Base-by-base conservation (phyloP, 176 grass and related monocot genomes). In the Oryza rufipogon region DNA sequence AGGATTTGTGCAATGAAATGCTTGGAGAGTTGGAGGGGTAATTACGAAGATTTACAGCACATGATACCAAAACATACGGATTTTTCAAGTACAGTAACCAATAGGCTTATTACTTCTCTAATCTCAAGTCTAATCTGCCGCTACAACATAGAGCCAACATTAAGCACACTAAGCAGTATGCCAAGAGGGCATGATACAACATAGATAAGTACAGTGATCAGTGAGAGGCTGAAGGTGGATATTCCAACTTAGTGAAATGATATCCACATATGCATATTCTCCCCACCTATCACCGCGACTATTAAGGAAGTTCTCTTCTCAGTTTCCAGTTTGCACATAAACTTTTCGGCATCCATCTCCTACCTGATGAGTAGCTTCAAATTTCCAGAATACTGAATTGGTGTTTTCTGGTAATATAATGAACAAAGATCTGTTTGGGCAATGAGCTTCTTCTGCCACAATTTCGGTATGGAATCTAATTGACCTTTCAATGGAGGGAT, bases 301-400 rank as follows among this genome's bases (percentile, higher is more conserved):
- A 78, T n/a, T 67, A 47, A 64, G 68, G 39, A 41, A 14, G 11
- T 25, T 77, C 71, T 38, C 49, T 75, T 49, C 19, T 22, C 20
- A 1, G 23, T 77, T 77, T 51, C 38, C 7, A 14, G 20, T 54
- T 74, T 83, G 13, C 7, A 19, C 68, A 38, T 23, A 66, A 74
- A 66, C 13, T 73, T 44, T 64, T 16, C 5, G 49, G 65, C 45
- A 78, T 32, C 17, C 15, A 14, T 64, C 10, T 71, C 22, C 54
- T 65, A 54, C 22, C 22, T 80, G 11, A 75, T 32, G 0, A 22
- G 44, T 52, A 52, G 47, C 86, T 28, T 64, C 80, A 77, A 22
- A 44, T 13, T 74, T 70, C 23, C 33, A 60, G 46, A 79, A 79
- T 72, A 47, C 30, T 68, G 76, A 74, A 66, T 23, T 74, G 81